Base-by-base conservation (phyloP, 2,329 filamentous ascomycete species). In the Ascochyta pisi region DNA sequence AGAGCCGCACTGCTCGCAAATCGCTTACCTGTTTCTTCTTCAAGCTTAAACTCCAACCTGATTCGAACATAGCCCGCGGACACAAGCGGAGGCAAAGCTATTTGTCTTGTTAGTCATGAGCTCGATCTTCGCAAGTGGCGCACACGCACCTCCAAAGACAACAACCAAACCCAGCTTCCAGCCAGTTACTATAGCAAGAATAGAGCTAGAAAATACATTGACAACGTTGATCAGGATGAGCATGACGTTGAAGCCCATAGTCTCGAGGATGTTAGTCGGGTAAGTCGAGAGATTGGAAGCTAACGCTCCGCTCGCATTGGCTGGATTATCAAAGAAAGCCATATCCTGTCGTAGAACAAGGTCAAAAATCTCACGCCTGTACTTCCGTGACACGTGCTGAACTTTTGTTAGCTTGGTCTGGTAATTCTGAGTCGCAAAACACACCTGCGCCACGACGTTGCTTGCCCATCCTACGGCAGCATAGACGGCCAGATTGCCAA, bases 331-430 rank as follows among this genome's bases (percentile, higher is more conserved):
- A 66, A 97, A 99, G 76, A 93, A 98, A 26, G 87, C 81, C 55
- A 98, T 93, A 61, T 98, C 95, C 76, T 98, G 94, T 62, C 93
- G 90, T 47, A 98, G 85, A 80, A 98, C 92, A 23, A 89, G 83
- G 29, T 93, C 84, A 81, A 99, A 97, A 6, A 92, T 90, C 54
- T 80, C 77, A 40, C 65, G 67, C 24, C 74, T 67, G 50, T 74
- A 76, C 34, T 65, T 63, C 54, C 71, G 63, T 1, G 71, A 68
- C 4, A 74, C 65, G 27, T 69, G 44, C 60, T 60, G 42, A 12
- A 15, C 7, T 5, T 16, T 26, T 3, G 35, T 60, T 35, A 60
- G 48, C 24, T 15, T 13, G 7, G 12, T 23, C 5, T n/a, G 35
- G 35, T 26, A 9, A 48, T 5, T 24, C 12, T 12, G 8, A 24